A percentile compares a stretch with the other conserved stretches of the same genome.
These are phyloP conservation scores for Aschersonia sp. DNA, from an alignment of 2,329 filamentous ascomycete genomes.

Conservation along the genomic window DNA sequence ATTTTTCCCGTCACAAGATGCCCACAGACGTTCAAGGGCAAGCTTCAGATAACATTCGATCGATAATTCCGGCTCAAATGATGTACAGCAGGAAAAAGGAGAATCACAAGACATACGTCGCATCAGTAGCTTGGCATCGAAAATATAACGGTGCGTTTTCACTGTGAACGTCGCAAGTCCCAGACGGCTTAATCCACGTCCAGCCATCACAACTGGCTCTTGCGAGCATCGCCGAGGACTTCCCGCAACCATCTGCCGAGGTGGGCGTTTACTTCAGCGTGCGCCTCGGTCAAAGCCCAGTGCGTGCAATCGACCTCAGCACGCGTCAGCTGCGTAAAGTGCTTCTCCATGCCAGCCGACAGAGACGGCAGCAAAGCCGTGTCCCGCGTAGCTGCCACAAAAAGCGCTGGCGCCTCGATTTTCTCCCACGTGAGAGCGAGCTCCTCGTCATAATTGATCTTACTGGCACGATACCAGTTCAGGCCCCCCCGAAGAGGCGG, in stretches of 20 bases:
- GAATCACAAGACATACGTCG: no score
- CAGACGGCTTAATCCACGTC: no score
- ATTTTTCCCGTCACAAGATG: no score
- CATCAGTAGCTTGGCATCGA: no score
- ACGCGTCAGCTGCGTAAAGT: constrained; percentile 49
- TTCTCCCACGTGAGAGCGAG: constrained; percentile 34
- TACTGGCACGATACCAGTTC: constrained; percentile 74
- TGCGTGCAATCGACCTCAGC: constrained; percentile 57
- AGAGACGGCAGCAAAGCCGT: constrained; percentile 57
- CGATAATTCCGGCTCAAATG: no score
- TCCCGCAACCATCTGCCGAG: constrained; percentile 52
- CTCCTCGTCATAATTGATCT: constrained; percentile 69
- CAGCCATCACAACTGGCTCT: constrained; percentile 10
- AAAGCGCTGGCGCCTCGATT: constrained; percentile 53
- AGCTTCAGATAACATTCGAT: no score
- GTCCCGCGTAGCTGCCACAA: constrained; percentile 61
- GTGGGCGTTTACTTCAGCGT: constrained; percentile 53
- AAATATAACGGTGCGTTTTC: no score
- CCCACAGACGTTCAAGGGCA: no score
- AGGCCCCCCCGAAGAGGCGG: constrained; percentile 61
- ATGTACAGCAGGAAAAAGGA: no score
- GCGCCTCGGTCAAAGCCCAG: constrained; percentile 70
- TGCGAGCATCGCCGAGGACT: constrained; percentile 9
- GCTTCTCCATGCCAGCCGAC: constrained; percentile 55
- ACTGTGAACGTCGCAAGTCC: no score